Base-by-base conservation (phyloP, 2,329 filamentous ascomycete species). In the Sarocladiaceae sp. region DNA sequence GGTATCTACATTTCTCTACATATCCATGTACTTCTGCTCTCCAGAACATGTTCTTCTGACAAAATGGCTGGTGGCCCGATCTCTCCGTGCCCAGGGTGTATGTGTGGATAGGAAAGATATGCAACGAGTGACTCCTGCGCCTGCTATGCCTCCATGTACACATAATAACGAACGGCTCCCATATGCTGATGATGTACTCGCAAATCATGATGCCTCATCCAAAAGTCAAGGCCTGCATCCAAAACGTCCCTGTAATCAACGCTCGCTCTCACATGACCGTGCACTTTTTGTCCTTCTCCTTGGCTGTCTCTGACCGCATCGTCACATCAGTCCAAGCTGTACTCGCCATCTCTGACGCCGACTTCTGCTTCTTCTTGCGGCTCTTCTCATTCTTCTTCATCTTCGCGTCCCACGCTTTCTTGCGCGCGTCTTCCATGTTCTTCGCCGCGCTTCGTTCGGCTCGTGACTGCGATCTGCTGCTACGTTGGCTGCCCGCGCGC, bases 351-450 rank as follows among this genome's bases (percentile, higher is more conserved):
- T 75, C 72, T 18, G 42, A 27, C 16, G 41, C 47, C 5, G 29
- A 42, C 18, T 11, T 20, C 15, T 42, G 13, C 11, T 45, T 55
- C 51, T 44, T 68, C 60, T 57, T 58, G 45, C 27, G 11, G 18
- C 62, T 62, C 53, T 61, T 65, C 48, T 61, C 67, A 41, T 62
- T 63, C 52, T 66, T 70, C 48, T 58, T 66, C 45, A 51, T 50
- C 51, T 66, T 62, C 47, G 65, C 61, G 29, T 59, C 68, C 77
- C 78, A 82, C 1, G 78, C 78, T 24, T 67, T 69, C 52, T 68
- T 70, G 61, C 73, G 78, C 2, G 78, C 78, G 48, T 82, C 78
- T 15, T 73, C 68, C 21, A 82, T 76, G 51, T 82, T 83, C 60
- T 76, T 80, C 9, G 76, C 71, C 5, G 78, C 78, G 46, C 77